Base-by-base conservation (phyloP, 1,284 basidiomycete genomes). In the Fomitopsis pinicola region DNA sequence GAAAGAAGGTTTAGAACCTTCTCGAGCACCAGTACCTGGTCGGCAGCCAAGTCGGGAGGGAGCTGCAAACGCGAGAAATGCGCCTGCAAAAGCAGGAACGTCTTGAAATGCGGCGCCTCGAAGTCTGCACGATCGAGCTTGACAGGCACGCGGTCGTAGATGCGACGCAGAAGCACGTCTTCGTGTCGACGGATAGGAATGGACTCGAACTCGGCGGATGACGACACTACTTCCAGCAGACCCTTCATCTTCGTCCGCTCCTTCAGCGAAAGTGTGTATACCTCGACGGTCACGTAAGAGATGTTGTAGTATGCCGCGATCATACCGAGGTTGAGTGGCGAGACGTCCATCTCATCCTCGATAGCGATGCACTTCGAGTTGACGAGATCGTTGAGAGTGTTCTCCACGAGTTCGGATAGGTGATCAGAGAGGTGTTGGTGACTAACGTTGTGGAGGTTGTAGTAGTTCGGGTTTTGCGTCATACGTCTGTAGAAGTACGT, bases 241-340 rank as follows among this genome's bases (percentile, higher is more conserved):
- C 97, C 97, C 78, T 97, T 96, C 73, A 99, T 84, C 77, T 98
- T 99, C n/a, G 97, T 99, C 50, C 89, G 87, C 71, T 97, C 95
- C 74, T 97, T 98, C 65, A 99, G 81, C 10, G 97, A 99, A 61
- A 97, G 82, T 35, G 92, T 95, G 78, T 98, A 99, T 35, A 97
- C 95, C 77, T 98, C 95, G 61, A 98, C 92, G 6, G 95, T 98
- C 65, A 97, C 89, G 75, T 97, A 93, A 42, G 90, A 92, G 42
- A 94, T 92, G 70, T 94, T 94, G 74, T 94, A 95, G 76, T 94
- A 97, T 0, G 95, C 92, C 0, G 94, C 95, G 67, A 98, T 97
- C 94, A 97, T 97, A 62, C 96, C 95, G 58, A 97, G 80, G 76
- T 97, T 97, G 68, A 97, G 85, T 6, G 94, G 88, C 17, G 90